Percentiles rank a stretch among this genome's conserved stretches.
Conservation (phyloP, 2,329 filamentous ascomycete genomes). For the Penicillium carneum region DNA sequence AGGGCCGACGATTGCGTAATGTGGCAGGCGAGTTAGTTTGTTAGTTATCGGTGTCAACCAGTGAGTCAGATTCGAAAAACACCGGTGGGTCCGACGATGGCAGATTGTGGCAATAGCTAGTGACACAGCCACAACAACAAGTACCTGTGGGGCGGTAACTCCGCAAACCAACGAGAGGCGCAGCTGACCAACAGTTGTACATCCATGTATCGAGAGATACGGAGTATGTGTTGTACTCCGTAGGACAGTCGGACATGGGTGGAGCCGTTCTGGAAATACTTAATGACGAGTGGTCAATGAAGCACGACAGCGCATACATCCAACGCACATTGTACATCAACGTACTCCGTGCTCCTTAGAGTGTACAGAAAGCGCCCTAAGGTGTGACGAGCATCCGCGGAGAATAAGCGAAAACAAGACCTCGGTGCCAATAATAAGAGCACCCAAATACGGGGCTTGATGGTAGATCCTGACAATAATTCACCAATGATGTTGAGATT, state of each 20-base stretch:
- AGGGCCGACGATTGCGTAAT: not conserved
- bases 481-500: conserved; percentile 19
- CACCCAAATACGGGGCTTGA: not conserved
- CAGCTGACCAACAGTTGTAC: not conserved
- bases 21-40: too few species aligned
- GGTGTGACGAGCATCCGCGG: not conserved
- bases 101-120: not conserved
- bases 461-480: conserved; percentile 19
- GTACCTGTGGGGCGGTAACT: not conserved
- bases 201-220: not conserved
- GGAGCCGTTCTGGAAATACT: not conserved
- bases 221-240: not conserved
- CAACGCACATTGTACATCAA: not conserved
- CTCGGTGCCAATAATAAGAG: not conserved
- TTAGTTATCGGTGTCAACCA: not conserved
- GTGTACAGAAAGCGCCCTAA: not conserved
- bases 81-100: not conserved
- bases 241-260: not conserved
- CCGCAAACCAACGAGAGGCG: not conserved
- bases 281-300: not conserved
- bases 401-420: conserved; percentile 14
- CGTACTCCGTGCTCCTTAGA: too few species aligned
- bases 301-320: not conserved
- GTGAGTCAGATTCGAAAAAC: not conserved
- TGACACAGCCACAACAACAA: not conserved